Base-by-base conservation (phyloP, 768 basidiomycete species). In the Boletales sp. region DNA sequence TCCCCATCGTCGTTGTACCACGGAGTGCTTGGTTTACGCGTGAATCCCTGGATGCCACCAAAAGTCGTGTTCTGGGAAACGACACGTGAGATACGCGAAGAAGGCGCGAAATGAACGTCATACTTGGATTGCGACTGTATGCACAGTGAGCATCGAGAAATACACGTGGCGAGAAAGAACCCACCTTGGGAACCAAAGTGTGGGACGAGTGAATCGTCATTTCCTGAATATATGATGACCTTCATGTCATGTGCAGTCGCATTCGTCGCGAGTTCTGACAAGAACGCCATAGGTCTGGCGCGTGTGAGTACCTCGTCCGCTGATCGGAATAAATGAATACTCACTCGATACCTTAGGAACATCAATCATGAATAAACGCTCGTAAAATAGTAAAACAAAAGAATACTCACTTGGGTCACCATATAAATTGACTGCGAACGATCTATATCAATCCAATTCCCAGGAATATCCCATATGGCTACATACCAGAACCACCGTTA, bases 11-110 rank as follows among this genome's bases (percentile, higher is more conserved):
- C 82, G 48, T 81, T 78, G 45, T 66, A 68, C 84, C 85, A 88
- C 0, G 80, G 78, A 0, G 87, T 87, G 1, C 79, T 74, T 1
- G 87, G 87, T 50, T 74, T 77, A 39, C 79, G 72, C 0, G 83
- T 81, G 62, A 90, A 90, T 2, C 87, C 87, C 65, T 83, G 83
- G 36, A 82, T 81, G 8, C 86, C 86, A 21, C 85, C 85, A 58
- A 87, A 90, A 1, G 86, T 87, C n/a, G 84, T 86, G 60, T 90
- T 90, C 82, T 87, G 51, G 0, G 48, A 6, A 1, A 36, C 0
- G 15, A 27, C 35, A 10, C 12, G 31, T 56, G 19, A 48, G 52
- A 43, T n/a, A 43, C 3, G 7, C 11, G 24, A 18, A 21, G 24
- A 34, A 18, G 18, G 13, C 5, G 21, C n/a, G 29, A 36, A 52